Conservation (phyloP, 495 filamentous ascomycete species). For the Elasticomyces elasticus region DNA sequence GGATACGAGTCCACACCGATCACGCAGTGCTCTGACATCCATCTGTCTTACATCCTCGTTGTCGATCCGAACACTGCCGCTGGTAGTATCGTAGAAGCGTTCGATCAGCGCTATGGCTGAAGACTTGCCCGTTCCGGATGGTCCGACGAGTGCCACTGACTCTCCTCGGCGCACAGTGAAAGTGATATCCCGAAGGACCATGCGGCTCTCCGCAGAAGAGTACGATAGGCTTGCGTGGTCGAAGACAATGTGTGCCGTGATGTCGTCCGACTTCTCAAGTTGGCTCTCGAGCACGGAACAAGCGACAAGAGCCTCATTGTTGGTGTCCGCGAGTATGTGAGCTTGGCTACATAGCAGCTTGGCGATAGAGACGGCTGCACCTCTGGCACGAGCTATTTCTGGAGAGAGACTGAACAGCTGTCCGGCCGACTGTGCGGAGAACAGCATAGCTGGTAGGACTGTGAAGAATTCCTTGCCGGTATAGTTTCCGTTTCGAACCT, state of each 20-base stretch:
- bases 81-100: constrained; percentile 41
- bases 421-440: constrained; percentile 27
- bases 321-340: constrained; percentile 8
- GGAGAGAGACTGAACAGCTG: constrained; percentile 27
- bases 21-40: constrained; percentile 8
- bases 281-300: too few relatives aligned
- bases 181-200: constrained; percentile 37
- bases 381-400: constrained; percentile 21
- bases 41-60: constrained; percentile 24
- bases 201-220: constrained; percentile 32
- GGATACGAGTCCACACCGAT: constrained; percentile 16
- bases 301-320: constrained; percentile 29
- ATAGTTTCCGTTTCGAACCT: constrained; percentile 23
- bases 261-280: too few relatives aligned
- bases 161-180: constrained; percentile 35
- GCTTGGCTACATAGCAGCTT: constrained; percentile 17
- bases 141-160: constrained; percentile 45
- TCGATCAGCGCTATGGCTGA: constrained; percentile 47
- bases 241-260: too few relatives aligned
- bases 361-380: constrained; percentile 25
- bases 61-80: constrained; percentile 30
- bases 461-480: constrained; percentile 25
- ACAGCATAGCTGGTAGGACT: constrained; percentile 27
- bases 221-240: too few relatives aligned
- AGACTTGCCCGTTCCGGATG: constrained; percentile 48